These are phyloP conservation scores for Maudiozyma saulgeensis DNA, from an alignment of 805 yeast species.

Conservation along the genomic window DNA sequence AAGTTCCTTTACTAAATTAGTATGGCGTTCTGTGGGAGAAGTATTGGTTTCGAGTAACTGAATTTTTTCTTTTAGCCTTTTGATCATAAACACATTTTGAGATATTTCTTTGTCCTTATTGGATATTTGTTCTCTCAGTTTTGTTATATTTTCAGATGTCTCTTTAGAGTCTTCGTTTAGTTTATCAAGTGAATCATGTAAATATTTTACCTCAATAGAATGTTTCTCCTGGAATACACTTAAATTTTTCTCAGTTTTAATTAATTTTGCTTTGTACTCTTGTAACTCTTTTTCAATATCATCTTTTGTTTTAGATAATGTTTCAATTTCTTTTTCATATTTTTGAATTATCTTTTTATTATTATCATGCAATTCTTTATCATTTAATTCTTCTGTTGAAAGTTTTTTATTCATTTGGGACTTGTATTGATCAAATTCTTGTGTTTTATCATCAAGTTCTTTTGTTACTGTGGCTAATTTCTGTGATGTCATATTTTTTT, in stretches of 20 bases:
- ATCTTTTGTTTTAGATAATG: background rate
- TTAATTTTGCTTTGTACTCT: background rate
- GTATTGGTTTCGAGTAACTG: background rate
- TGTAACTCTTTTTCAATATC: background rate
- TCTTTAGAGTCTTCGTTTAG: background rate
- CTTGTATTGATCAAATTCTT: conserved; percentile 1
- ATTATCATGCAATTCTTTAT: background rate
- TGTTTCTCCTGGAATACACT: conserved; percentile 1
- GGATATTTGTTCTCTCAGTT: background rate
- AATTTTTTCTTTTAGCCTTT: background rate
- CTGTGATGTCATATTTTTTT: background rate
- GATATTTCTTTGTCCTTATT: conserved; percentile 2
- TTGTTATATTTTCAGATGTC: too few relatives aligned
- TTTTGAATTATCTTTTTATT: background rate
- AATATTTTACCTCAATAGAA: background rate
- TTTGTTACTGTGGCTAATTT: background rate
- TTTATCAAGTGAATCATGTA: background rate
- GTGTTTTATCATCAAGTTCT: background rate
- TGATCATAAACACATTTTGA: conserved; percentile 1
- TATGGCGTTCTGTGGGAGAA: background rate
- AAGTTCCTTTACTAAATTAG: background rate
- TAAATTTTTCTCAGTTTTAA: background rate
- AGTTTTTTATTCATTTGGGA: background rate
- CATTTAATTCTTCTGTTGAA: background rate
- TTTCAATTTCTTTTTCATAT: background rate